phyloP scores from a whole-genome alignment of 2,329 filamentous ascomycete genomes.

The Phaeoacremonium minimum region DNA sequence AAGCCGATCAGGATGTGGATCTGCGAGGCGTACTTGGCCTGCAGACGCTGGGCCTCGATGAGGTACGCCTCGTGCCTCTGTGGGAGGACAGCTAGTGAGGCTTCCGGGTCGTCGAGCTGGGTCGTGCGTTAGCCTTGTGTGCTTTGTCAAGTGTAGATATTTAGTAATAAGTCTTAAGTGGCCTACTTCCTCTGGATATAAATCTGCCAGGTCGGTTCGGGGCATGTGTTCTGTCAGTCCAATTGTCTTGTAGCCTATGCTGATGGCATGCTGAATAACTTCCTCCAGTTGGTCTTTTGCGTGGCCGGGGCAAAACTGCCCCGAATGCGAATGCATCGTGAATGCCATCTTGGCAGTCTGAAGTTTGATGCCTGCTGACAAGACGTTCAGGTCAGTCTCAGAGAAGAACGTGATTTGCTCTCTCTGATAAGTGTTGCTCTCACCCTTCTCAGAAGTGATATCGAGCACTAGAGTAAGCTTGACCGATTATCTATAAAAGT shows the following conservation, averaged over 20 bases:
- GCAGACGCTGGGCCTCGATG: constrained; percentile 68
- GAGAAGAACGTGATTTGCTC: too few relatives aligned
- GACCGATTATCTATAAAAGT: too few relatives aligned
- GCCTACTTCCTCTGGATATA: constrained; percentile 88
- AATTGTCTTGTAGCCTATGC: constrained; percentile 74
- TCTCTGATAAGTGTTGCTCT: too few relatives aligned
- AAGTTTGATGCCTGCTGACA: too few relatives aligned
- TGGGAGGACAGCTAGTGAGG: constrained; percentile 41
- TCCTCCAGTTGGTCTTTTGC: constrained; percentile 82
- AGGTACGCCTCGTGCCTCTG: constrained; percentile 69
- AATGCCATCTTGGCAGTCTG: constrained; percentile 80
- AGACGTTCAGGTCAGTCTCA: too few relatives aligned
- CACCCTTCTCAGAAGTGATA: too few relatives aligned
- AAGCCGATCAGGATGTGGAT: constrained; percentile 86
- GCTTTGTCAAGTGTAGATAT: too few relatives aligned
- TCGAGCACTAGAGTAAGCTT: too few relatives aligned
- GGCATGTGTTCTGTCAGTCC: constrained; percentile 96
- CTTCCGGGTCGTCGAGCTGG: constrained; percentile 45
- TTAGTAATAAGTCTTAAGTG: too few relatives aligned
- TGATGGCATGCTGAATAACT: constrained; percentile 74
- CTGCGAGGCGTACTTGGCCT: constrained; percentile 60
- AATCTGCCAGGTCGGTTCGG: constrained; percentile 64
- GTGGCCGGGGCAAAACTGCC: constrained; percentile 91
- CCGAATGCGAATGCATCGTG: constrained; percentile 96
- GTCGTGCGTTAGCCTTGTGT: constrained; percentile 16